Conservation (phyloP, 1,139 yeast genomes). For the Petasospora fabianii region DNA sequence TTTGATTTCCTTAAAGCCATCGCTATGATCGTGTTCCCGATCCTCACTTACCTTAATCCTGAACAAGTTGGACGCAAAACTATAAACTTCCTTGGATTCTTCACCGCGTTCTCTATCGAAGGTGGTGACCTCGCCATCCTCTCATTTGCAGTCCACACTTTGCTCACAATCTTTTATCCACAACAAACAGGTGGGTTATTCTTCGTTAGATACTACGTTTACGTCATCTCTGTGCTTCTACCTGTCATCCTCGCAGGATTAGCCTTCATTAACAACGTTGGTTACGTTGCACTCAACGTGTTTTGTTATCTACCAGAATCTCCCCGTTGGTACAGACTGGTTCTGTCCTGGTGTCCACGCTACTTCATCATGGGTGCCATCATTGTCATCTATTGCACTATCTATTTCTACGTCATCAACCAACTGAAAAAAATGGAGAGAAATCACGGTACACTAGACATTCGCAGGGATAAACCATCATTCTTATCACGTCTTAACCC, state of each 20-base stretch:
- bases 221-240: constrained; percentile 52
- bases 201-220: constrained; percentile 54
- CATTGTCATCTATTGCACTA: constrained; percentile 60
- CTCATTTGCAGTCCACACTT: constrained; percentile 81
- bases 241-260: constrained; percentile 71
- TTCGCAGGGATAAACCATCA: not conserved
- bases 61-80: constrained; percentile 52
- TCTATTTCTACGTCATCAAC: constrained; percentile 68
- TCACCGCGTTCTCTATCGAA: constrained; percentile 78
- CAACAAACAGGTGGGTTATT: constrained; percentile 69
- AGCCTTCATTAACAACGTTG: constrained; percentile 56
- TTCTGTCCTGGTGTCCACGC: constrained; percentile 80
- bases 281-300: constrained; percentile 61
- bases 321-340: constrained; percentile 75
- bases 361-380: constrained; percentile 63
- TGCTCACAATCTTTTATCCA: constrained; percentile 67
- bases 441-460: constrained; percentile 4
- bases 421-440: constrained; percentile 53
- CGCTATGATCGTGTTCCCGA: constrained; percentile 68
- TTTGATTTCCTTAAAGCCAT: constrained; percentile 77
- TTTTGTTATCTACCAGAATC: constrained; percentile 79
- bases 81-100: constrained; percentile 77
- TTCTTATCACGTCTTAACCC: constrained; percentile 2
- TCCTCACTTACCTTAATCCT: constrained; percentile 32
- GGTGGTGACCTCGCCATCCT: constrained; percentile 87